A percentile compares a stretch with the other conserved stretches of the same genome.
These are phyloP conservation scores for Nemania abortiva DNA, from an alignment of 2,329 filamentous ascomycete genomes.

Conservation along the genomic window DNA sequence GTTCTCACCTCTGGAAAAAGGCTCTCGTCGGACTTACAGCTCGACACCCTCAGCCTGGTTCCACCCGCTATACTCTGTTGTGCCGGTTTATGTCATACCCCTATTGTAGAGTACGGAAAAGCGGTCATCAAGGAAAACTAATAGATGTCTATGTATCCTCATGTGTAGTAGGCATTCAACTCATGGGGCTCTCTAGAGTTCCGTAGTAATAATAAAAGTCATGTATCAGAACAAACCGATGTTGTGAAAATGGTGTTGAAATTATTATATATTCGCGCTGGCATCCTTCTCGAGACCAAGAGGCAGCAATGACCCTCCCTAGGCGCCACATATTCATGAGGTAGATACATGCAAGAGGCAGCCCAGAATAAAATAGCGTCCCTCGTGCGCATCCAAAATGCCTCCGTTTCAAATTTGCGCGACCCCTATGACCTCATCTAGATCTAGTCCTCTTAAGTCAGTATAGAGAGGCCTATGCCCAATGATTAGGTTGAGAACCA, in stretches of 20 bases:
- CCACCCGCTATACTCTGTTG: constrained; percentile 21
- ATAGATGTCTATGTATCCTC: constrained; percentile 37
- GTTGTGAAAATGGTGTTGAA: too few relatives aligned
- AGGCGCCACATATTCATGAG: too few relatives aligned
- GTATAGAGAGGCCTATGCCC: too few relatives aligned
- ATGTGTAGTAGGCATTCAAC: neutral
- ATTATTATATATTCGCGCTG: too few relatives aligned
- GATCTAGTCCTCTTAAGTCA: too few relatives aligned
- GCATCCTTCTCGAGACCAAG: too few relatives aligned
- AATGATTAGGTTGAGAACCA: too few relatives aligned
- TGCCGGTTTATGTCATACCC: constrained; percentile 38
- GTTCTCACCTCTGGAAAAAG: constrained; percentile 2
- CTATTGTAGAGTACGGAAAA: constrained; percentile 44
- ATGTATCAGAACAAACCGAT: neutral
- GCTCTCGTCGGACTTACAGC: neutral
- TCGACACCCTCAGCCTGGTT: constrained; percentile 1
- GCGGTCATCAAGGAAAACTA: constrained; percentile 39
- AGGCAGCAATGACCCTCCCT: too few relatives aligned
- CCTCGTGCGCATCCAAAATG: neutral
- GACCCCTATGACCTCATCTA: neutral
- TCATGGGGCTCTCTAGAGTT: neutral
- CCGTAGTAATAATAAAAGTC: neutral
- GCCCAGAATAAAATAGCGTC: neutral
- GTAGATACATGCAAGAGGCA: neutral
- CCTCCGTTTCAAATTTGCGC: neutral